phyloP scores from a whole-genome alignment of 2,329 filamentous ascomycete species.

The Blumeriella jaapii region DNA sequence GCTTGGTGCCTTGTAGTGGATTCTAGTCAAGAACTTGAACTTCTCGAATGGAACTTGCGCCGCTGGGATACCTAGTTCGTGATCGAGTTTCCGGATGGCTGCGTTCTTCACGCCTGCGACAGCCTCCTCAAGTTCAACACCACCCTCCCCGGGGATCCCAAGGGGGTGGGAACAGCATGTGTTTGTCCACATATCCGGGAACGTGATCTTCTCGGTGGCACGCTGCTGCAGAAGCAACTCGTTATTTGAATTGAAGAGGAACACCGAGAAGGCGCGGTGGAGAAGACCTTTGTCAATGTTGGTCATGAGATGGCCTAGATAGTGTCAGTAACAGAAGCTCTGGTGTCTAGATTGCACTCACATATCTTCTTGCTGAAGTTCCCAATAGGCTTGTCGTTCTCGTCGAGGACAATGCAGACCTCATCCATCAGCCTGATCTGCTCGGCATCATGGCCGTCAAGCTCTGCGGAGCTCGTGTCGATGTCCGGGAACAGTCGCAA shows the following conservation, averaged over 20 bases:
- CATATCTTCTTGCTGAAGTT: constrained; percentile 97
- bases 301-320: constrained; percentile 86
- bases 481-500: constrained; percentile 80
- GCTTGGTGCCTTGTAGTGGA: constrained; percentile 96
- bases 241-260: constrained; percentile 92
- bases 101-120: constrained; percentile 82
- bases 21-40: constrained; percentile 89
- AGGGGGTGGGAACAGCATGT: constrained; percentile 98
- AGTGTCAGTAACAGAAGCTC: constrained; percentile 14
- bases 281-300: constrained; percentile 95
- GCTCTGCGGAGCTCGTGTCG: constrained; percentile 56
- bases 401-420: constrained; percentile 92
- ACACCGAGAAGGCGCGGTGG: constrained; percentile 94
- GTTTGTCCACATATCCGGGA: constrained; percentile 99
- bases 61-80: constrained; percentile 85
- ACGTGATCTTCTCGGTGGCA: constrained; percentile 94
- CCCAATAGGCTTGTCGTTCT: constrained; percentile 85
- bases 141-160: constrained; percentile 83
- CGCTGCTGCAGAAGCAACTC: constrained; percentile 91
- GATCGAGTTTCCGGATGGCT: constrained; percentile 83
- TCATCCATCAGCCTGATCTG: constrained; percentile 98
- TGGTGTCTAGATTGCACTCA: constrained; percentile 34
- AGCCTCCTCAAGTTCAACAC: constrained; percentile 66
- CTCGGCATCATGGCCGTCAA: constrained; percentile 91
- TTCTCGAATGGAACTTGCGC: constrained; percentile 83